Evolutionary conservation across 352 stramenopile genomes (phyloP).

Genomic region (Chrysophaeum taylorii): DNA sequence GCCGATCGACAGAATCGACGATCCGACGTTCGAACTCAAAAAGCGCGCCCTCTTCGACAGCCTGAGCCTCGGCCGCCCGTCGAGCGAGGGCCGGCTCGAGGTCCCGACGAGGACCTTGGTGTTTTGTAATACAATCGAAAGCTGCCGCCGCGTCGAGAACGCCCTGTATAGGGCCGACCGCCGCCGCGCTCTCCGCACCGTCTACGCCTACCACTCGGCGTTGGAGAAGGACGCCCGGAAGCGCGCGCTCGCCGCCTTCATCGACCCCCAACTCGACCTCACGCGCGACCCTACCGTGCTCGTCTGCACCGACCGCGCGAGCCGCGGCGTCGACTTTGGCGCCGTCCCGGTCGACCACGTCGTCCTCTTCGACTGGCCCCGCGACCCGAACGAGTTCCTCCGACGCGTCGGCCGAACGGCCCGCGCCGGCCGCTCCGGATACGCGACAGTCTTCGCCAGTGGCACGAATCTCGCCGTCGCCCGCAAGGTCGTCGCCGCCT

Average conservation of each 20-base stretch:
- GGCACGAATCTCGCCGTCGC: constrained; percentile 54
- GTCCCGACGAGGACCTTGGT: constrained; percentile 50
- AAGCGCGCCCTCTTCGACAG: constrained; percentile 26
- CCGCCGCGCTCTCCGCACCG: constrained; percentile 36
- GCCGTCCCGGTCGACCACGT: constrained; percentile 51
- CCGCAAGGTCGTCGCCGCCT: constrained; percentile 20
- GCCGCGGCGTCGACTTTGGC: constrained; percentile 65
- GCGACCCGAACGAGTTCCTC: constrained; percentile 63
- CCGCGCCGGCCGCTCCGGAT: constrained; percentile 47
- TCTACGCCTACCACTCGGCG: constrained; percentile 59
- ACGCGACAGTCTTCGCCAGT: constrained; percentile 56
- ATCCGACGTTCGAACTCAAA: constrained; percentile 31
- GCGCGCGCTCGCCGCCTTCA: constrained; percentile 40
- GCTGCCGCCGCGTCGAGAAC: constrained; percentile 60
- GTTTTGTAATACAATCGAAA: constrained; percentile 75
- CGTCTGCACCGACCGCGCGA: constrained; percentile 60
- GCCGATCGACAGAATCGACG: constrained; percentile 55
- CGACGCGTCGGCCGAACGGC: constrained; percentile 55
- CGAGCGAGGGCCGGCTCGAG: constrained; percentile 32
- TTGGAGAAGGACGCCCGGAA: constrained; percentile 44
- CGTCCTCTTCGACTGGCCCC: constrained; percentile 66
- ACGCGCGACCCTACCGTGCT: constrained; percentile 38
- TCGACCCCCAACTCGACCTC: constrained; percentile 19
- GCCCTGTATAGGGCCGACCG: constrained; percentile 51
- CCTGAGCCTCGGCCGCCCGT: constrained; percentile 22